Conservation (phyloP, 106 monocot species). For the Dendrobium officinale region DNA sequence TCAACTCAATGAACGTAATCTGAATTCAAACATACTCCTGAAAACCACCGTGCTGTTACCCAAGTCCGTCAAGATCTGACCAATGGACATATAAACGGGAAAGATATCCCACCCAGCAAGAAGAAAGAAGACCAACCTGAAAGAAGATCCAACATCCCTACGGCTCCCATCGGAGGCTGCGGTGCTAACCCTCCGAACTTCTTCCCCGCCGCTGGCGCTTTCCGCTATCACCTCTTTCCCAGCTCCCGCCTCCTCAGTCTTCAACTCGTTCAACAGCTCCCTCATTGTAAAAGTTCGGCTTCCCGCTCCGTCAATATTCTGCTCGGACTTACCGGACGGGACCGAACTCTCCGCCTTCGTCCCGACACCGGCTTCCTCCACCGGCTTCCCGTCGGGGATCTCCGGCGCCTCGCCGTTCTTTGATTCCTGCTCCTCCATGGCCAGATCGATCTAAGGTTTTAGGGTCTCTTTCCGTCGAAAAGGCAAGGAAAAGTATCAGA, state of each 20-base stretch:
- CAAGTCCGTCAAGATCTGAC: not conserved
- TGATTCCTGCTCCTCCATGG: not conserved
- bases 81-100: not conserved
- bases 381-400: not conserved
- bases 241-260: constrained; percentile 31
- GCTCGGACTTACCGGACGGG: not conserved
- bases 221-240: constrained; percentile 14
- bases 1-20: not conserved
- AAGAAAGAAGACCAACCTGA: constrained; percentile 5
- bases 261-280: constrained; percentile 75
- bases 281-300: constrained; percentile 64
- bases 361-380: not conserved
- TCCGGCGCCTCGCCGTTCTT: constrained; percentile 3
- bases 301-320: constrained; percentile 12
- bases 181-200: not conserved
- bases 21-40: not conserved
- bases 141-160: constrained; percentile 14
- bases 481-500: not conserved
- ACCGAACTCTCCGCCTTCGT: not conserved
- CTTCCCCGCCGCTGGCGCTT: constrained; percentile 8
- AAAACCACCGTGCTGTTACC: not conserved
- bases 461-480: not conserved
- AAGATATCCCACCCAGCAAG: not conserved
- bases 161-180: constrained; percentile 18
- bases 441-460: not conserved